Percentiles rank a stretch among this genome's conserved stretches.
Conservation (phyloP, 208 protist species). For the Herpetomonas tarakana region DNA sequence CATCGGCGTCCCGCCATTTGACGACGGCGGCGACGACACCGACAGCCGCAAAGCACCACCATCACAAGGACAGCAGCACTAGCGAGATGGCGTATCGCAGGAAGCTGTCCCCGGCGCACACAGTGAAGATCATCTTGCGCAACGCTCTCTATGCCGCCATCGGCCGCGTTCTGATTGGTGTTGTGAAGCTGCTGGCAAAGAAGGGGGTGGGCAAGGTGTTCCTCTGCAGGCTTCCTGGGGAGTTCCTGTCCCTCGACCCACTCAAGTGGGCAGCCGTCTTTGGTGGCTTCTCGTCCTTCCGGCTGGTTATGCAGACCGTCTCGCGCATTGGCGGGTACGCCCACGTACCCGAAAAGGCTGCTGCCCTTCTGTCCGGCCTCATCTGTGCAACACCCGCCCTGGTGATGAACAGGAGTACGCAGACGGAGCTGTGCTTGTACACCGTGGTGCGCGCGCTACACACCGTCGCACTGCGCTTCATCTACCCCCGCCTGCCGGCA, state of each 20-base stretch:
- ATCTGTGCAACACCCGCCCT: constrained; percentile 63
- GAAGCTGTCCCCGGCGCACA: constrained; percentile 34
- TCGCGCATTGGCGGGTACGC: constrained; percentile 17
- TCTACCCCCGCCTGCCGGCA: constrained; percentile 53
- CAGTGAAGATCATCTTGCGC: constrained; percentile 44
- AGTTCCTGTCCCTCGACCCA: constrained; percentile 77
- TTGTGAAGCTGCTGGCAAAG: constrained; percentile 63
- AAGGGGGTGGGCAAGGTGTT: constrained; percentile 35
- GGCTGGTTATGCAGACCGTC: constrained; percentile 51
- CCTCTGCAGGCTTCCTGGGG: constrained; percentile 24
- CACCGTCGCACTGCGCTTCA: constrained; percentile 51
- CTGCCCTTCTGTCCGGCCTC: constrained; percentile 47
- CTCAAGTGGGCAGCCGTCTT: constrained; percentile 76
- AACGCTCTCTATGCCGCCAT: constrained; percentile 65
- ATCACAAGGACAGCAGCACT: not conserved
- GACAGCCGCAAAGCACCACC: not conserved
- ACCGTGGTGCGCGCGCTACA: constrained; percentile 68
- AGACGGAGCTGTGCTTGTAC: constrained; percentile 79
- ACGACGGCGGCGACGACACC: too few relatives aligned
- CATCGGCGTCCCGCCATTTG: too few relatives aligned
- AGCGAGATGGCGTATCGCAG: constrained; percentile 21
- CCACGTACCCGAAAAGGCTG: constrained; percentile 35
- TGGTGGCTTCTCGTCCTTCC: constrained; percentile 67
- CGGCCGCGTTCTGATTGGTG: constrained; percentile 53
- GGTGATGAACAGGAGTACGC: constrained; percentile 73